Evolutionary conservation across 2,329 filamentous ascomycete species (phyloP).

Genomic region (Ceratocystis destructans): DNA sequence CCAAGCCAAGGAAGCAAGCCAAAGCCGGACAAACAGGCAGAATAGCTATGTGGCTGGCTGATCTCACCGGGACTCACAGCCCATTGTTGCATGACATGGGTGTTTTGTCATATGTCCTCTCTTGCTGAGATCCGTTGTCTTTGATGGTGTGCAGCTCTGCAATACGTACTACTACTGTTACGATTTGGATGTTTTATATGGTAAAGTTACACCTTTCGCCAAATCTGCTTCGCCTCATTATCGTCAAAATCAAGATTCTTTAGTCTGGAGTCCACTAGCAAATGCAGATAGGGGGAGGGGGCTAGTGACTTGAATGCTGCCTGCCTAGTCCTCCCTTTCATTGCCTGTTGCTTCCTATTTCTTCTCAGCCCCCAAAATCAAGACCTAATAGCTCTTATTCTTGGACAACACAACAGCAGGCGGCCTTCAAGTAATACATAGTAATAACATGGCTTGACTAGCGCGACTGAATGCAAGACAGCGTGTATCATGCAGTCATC

Average conservation of each 20-base stretch:
- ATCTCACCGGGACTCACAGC: not conserved
- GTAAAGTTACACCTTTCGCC: not conserved
- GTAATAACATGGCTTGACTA: not conserved
- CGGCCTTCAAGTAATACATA: not conserved
- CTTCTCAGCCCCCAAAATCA: not conserved
- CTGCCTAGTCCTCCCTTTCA: not conserved
- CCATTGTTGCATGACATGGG: not conserved
- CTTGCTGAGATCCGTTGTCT: not conserved
- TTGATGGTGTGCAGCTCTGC: not conserved
- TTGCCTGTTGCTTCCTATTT: not conserved
- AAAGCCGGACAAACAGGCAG: no score
- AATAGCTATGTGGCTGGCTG: not conserved
- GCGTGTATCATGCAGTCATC: not conserved
- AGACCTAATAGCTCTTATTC: not conserved
- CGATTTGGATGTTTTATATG: not conserved
- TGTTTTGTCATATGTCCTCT: not conserved
- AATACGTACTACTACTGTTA: not conserved
- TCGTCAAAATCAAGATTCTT: not conserved
- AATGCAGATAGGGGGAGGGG: not conserved
- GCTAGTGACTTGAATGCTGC: not conserved
- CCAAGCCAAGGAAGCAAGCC: not conserved
- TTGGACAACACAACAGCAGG: not conserved
- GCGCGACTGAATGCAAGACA: not conserved
- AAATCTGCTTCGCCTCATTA: constrained; percentile 3
- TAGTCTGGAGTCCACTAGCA: not conserved